Evolutionary conservation across 1,139 yeast species (phyloP), one percentile per base, ranked within the genome.

Genomic region (Spencermartinsiella ligniputridi): DNA sequence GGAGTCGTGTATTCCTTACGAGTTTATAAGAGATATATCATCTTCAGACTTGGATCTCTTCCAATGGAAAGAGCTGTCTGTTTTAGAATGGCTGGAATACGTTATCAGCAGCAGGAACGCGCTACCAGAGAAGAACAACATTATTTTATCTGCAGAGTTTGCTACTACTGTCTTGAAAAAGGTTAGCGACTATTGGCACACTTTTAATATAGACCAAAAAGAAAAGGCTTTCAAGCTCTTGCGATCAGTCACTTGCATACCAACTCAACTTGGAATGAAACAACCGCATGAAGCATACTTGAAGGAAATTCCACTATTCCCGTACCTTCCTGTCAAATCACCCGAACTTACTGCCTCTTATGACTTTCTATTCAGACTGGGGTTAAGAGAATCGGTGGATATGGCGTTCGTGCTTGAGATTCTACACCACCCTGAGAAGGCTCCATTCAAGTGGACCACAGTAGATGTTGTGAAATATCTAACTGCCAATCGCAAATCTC

Each of bases 351-450:
- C 57, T 1, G 61, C 61, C 2, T 56, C 64, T 13, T 52, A 54
- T 22, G 48, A 48, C 20, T 60, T 69, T 49, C 54, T 69, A 29
- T 49, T 55, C 12, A 55, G 52, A 11, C 44, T 69, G 3, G 71
- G 71, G 1, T 54, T 69, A 20, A 61, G 73, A 25, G 66, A 62
- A 48, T 66, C 72, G 2, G 66, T 69, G 11, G 71, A 69, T 43
- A 62, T 69, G 60, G 60, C 60, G n/a, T 60, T 64, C 45, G 71
- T 69, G 8, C 52, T 69, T 43, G 56, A 64, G 24, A 56, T 63
- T 8, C 46, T 69, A 15, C 62, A 64, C 37, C 56, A 55, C 8
- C 41, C 35, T 1, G 46, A 48, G 11, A 35, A 39, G 11, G 38
- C 45, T 11, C 42, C 44, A 1, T 41, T 67, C 12, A 54, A 60